These are phyloP conservation scores for Mimosa pudica DNA, from an alignment of 306 rosid genomes.

Conservation along the genomic window DNA sequence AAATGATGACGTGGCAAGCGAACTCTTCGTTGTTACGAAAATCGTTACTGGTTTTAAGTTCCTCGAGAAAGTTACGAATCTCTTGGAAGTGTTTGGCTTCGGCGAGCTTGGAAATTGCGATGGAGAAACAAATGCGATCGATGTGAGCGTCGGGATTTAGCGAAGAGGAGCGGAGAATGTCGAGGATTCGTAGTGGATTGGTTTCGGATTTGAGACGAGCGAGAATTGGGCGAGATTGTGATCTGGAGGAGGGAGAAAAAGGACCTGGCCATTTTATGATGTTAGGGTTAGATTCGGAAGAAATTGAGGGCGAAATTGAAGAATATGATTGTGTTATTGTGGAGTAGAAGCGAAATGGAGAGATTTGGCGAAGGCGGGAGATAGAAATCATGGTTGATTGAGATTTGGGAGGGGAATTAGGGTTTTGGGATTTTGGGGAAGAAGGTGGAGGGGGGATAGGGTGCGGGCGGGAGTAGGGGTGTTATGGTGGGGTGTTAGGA, in stretches of 20 bases:
- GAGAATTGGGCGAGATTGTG: conserved; percentile 55
- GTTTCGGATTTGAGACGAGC: conserved; percentile 59
- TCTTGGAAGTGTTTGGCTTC: conserved; percentile 54
- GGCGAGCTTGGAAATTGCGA: conserved; percentile 67
- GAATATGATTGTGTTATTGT: conserved; percentile 51
- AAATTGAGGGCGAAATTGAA: conserved; percentile 27
- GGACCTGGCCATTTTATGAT: conserved; percentile 2
- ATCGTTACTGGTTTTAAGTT: conserved; percentile 57
- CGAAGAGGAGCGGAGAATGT: conserved; percentile 69
- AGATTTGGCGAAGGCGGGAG: conserved; percentile 56
- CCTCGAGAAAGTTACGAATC: conserved; percentile 58
- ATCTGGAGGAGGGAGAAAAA: conserved; percentile 35
- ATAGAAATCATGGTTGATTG: conserved; percentile 45
- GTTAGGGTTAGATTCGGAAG: conserved; percentile 10
- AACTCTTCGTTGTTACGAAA: conserved; percentile 63
- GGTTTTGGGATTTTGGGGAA: conserved; percentile 37
- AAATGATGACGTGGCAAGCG: conserved; percentile 58
- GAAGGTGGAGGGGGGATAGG: neutral
- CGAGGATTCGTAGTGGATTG: conserved; percentile 63
- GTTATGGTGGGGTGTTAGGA: neutral
- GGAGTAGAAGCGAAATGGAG: conserved; percentile 30
- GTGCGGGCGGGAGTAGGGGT: neutral
- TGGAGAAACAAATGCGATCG: conserved; percentile 68
- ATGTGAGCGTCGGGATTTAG: conserved; percentile 70
- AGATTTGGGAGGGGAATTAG: conserved; percentile 1